Conservation (phyloP, 305 asterid genomes). For the Monarda citriodora region DNA sequence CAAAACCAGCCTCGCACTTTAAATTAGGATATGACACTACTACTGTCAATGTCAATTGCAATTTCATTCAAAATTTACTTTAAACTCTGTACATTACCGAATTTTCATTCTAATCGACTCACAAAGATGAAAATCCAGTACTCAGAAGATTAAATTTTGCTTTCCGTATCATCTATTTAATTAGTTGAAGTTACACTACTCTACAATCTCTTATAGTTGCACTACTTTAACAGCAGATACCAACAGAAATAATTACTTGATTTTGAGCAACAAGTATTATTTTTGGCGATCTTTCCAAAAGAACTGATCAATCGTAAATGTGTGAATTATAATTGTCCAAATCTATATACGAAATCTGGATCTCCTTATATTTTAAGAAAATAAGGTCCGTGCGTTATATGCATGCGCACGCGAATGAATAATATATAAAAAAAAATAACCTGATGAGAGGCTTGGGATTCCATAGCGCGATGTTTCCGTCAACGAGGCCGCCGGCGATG, state of each 20-base stretch:
- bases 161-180: not conserved
- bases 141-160: not conserved
- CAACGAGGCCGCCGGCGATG: conserved; percentile 97
- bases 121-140: not conserved
- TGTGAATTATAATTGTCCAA: not conserved
- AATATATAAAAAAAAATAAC: conserved; percentile 31
- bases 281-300: not conserved
- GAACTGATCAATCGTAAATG: not conserved
- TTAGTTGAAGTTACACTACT: not conserved
- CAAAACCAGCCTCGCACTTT: not conserved
- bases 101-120: no score
- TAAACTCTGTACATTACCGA: not conserved
- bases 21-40: not conserved
- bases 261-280: conserved; percentile 3
- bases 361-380: no score
- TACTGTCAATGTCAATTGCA: not conserved
- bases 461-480: conserved; percentile 97
- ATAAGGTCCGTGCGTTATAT: not conserved
- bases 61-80: not conserved
- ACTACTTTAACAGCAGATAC: not conserved
- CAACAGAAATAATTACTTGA: not conserved
- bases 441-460: conserved; percentile 85
- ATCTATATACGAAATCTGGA: not conserved
- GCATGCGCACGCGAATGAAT: not conserved
- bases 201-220: not conserved